Percentiles rank a stretch among this genome's conserved stretches.
phyloP scores from a whole-genome alignment of 2,329 filamentous ascomycete genomes.

The Dactylonectria estremocensis region DNA sequence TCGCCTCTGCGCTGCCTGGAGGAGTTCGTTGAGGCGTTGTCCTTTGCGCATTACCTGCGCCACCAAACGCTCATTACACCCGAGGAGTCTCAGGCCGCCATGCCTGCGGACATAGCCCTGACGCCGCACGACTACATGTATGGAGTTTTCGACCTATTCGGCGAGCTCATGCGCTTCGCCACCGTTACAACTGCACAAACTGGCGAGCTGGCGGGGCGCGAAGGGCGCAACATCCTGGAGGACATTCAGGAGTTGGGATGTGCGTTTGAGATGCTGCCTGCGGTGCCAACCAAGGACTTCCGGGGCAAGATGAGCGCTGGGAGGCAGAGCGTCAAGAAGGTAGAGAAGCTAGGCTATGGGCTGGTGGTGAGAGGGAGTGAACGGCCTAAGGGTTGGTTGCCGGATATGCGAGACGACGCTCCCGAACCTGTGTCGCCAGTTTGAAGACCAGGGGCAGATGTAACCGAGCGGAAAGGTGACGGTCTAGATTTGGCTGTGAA shows the following conservation, averaged over 20 bases:
- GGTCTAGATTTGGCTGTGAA: background rate
- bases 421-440: slow-evolving; percentile 49
- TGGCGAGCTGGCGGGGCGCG: slow-evolving; percentile 64
- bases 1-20: slow-evolving; percentile 88
- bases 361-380: slow-evolving; percentile 90
- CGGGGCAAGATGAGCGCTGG: slow-evolving; percentile 89
- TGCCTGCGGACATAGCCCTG: slow-evolving; percentile 72
- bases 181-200: slow-evolving; percentile 88
- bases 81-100: slow-evolving; percentile 68
- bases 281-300: slow-evolving; percentile 70
- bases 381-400: slow-evolving; percentile 92
- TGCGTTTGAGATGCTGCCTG: slow-evolving; percentile 81
- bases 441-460: background rate
- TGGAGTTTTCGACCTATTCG: slow-evolving; percentile 93
- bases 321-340: slow-evolving; percentile 91
- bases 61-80: slow-evolving; percentile 82
- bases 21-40: slow-evolving; percentile 93
- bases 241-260: slow-evolving; percentile 87
- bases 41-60: slow-evolving; percentile 89
- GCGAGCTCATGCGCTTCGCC: slow-evolving; percentile 97
- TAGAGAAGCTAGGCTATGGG: slow-evolving; percentile 91
- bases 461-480: background rate
- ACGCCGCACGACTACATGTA: slow-evolving; percentile 90
- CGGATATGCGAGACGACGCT: slow-evolving; percentile 72
- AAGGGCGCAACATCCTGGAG: slow-evolving; percentile 75